phyloP scores from a whole-genome alignment of 2,329 filamentous ascomycete species.

The Fusarium caatingaense region DNA sequence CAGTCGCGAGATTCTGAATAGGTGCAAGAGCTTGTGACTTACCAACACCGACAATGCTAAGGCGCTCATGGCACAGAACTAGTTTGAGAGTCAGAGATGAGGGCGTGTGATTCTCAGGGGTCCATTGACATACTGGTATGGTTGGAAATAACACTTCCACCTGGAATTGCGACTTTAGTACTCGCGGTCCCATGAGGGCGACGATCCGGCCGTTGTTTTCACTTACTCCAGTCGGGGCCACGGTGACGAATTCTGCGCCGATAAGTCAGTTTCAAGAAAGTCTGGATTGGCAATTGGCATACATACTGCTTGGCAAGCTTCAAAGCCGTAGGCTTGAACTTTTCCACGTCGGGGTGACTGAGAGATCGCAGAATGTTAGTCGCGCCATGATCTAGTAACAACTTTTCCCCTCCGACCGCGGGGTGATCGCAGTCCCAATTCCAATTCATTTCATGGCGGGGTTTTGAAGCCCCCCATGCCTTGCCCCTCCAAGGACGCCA shows the following conservation, averaged over 20 bases:
- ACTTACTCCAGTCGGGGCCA: slow-evolving; percentile 98
- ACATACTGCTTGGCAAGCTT: slow-evolving; percentile 92
- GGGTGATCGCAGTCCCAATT: slow-evolving; percentile 42
- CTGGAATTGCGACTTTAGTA: slow-evolving; percentile 59
- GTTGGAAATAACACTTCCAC: slow-evolving; percentile 89
- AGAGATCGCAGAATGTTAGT: slow-evolving; percentile 41
- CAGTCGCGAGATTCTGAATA: slow-evolving; percentile 27
- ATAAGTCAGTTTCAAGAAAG: slow-evolving; percentile 27
- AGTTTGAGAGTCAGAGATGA: slow-evolving; percentile 47
- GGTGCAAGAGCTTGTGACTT: slow-evolving; percentile 52
- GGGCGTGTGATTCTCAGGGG: not conserved
- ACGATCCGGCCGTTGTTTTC: slow-evolving; percentile 2
- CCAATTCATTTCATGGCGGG: slow-evolving; percentile 36
- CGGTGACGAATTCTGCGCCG: slow-evolving; percentile 84
- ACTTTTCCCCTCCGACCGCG: slow-evolving; percentile 43
- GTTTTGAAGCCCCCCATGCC: slow-evolving; percentile 43
- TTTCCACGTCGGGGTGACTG: slow-evolving; percentile 91
- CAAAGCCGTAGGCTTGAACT: slow-evolving; percentile 95
- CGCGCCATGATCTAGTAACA: slow-evolving; percentile 31
- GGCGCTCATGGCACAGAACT: slow-evolving; percentile 96
- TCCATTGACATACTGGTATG: slow-evolving; percentile 79
- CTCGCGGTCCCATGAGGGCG: slow-evolving; percentile 30
- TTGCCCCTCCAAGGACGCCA: slow-evolving; percentile 39
- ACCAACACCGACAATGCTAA: slow-evolving; percentile 98
- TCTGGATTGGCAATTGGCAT: not conserved